These are phyloP conservation scores for Ophiosphaerella narmari DNA, from an alignment of 2,329 filamentous ascomycete genomes.

Conservation along the genomic window DNA sequence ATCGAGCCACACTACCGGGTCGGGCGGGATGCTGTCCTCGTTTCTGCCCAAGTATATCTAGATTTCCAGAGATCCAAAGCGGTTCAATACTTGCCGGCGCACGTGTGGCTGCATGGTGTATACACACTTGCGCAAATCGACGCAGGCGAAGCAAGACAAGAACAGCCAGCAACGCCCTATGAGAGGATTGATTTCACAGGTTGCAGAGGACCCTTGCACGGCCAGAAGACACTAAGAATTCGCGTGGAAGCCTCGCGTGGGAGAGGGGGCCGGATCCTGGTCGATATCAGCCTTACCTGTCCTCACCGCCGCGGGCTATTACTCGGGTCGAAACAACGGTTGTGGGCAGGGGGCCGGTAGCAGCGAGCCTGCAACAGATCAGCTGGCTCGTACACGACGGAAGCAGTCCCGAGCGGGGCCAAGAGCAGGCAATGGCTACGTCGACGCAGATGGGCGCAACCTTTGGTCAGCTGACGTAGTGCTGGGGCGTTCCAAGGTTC, in stretches of 20 bases:
- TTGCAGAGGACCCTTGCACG: conserved; percentile 14
- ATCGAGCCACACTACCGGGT: conserved; percentile 26
- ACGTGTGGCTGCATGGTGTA: background rate
- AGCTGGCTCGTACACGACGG: conserved; percentile 35
- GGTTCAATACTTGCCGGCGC: conserved; percentile 1
- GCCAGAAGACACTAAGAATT: conserved; percentile 42
- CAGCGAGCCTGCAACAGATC: conserved; percentile 24
- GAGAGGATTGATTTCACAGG: background rate
- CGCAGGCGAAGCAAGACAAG: background rate
- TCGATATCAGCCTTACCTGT: conserved; percentile 44
- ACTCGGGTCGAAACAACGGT: conserved; percentile 39
- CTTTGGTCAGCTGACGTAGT: conserved; percentile 36
- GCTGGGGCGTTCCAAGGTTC: conserved; percentile 12
- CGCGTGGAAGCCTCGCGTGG: conserved; percentile 44
- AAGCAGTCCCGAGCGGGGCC: conserved; percentile 28
- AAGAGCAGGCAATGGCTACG: conserved; percentile 4
- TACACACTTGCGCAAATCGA: background rate
- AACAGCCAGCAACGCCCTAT: background rate
- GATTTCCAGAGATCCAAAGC: background rate
- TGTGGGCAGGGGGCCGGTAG: conserved; percentile 27
- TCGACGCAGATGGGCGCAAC: conserved; percentile 27
- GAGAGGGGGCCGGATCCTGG: conserved; percentile 25
- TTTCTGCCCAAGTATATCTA: conserved; percentile 5
- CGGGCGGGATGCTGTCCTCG: conserved; percentile 7
- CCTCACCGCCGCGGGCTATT: conserved; percentile 32